Conservation (phyloP, 2,329 filamentous ascomycete genomes). For the Cladophialophora chaetospira region DNA sequence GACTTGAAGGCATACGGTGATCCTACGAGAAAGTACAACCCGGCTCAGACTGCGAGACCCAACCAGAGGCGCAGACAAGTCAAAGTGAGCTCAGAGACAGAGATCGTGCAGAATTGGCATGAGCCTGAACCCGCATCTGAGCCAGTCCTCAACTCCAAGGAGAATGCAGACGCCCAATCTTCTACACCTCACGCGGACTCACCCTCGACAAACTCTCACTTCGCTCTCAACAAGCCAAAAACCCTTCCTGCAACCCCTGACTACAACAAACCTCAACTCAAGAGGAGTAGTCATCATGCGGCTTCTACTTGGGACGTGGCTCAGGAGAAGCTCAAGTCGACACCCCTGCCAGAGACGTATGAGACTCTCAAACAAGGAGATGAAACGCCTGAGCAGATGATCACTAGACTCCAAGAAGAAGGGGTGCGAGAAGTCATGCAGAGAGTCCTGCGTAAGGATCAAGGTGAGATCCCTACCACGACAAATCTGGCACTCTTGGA, state of each 20-base stretch:
- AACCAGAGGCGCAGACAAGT: no score
- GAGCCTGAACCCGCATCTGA: no score
- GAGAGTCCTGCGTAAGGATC: conserved; percentile 10
- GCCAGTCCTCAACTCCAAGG: no score
- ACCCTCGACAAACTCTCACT: neutral
- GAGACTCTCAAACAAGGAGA: conserved; percentile 18
- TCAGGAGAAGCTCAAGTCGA: neutral
- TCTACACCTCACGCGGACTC: neutral
- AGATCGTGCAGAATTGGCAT: neutral
- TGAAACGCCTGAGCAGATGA: conserved; percentile 20
- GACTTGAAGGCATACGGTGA: conserved; percentile 14
- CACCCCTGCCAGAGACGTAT: conserved; percentile 14
- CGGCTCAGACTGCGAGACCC: neutral
- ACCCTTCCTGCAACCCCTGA: neutral
- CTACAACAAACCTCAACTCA: neutral
- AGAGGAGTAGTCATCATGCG: neutral
- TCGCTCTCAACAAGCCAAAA: neutral
- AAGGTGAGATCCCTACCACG: conserved; percentile 6
- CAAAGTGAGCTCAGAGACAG: neutral
- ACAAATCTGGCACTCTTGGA: conserved; percentile 13
- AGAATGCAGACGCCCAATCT: neutral
- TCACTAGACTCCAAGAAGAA: conserved; percentile 15
- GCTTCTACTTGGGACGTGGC: neutral
- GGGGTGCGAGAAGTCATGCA: conserved; percentile 9
- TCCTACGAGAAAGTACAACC: neutral